Conservation (phyloP, 495 filamentous ascomycete species). For the Aspergillus ellipticus region DNA sequence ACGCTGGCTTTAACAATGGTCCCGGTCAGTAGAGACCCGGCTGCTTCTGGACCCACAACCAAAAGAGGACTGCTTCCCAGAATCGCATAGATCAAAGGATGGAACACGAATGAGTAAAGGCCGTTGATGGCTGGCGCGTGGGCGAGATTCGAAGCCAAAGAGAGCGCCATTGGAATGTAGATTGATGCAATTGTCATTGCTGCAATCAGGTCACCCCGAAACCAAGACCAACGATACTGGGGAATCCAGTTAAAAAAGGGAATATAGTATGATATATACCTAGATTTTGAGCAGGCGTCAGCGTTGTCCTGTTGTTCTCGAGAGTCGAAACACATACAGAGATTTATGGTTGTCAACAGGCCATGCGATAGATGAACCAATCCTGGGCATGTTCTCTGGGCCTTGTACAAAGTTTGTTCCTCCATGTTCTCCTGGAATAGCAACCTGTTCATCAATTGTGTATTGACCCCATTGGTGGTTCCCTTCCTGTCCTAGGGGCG, state of each 20-base stretch:
- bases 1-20: slow-evolving; percentile 78
- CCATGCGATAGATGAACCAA: slow-evolving; percentile 29
- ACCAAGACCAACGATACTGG: slow-evolving; percentile 75
- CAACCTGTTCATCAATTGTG: not conserved
- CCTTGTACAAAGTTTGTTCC: slow-evolving; percentile 19
- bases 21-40: slow-evolving; percentile 85
- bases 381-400: slow-evolving; percentile 32
- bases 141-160: slow-evolving; percentile 86
- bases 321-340: slow-evolving; percentile 23
- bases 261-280: slow-evolving; percentile 92
- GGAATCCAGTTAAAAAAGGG: slow-evolving; percentile 84
- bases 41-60: slow-evolving; percentile 94
- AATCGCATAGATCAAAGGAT: slow-evolving; percentile 84
- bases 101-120: slow-evolving; percentile 91
- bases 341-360: slow-evolving; percentile 32
- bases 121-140: slow-evolving; percentile 93
- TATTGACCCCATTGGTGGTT: not conserved
- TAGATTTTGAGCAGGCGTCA: slow-evolving; percentile 23
- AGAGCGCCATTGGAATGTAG: slow-evolving; percentile 97
- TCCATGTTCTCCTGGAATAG: not conserved
- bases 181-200: slow-evolving; percentile 90
- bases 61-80: slow-evolving; percentile 88
- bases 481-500: not conserved
- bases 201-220: slow-evolving; percentile 83
- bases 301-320: not conserved